Conservation (phyloP, 495 filamentous ascomycete species). For the Glonium stellatum region DNA sequence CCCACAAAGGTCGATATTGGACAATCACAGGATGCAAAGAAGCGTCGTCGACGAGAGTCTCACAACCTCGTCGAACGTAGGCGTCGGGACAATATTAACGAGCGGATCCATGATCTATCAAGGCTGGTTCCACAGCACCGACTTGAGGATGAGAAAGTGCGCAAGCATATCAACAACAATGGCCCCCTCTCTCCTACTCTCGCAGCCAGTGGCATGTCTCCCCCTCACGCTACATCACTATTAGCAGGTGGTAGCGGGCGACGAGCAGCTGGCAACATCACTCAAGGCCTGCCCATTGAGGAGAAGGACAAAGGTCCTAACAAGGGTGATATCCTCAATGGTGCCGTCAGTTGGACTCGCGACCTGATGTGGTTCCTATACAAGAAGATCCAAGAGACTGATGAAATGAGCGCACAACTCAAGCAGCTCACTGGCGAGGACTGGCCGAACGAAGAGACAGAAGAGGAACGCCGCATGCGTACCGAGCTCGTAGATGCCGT, state of each 20-base stretch:
- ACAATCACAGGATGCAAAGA: conserved; percentile 82
- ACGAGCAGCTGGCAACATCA: conserved; percentile 82
- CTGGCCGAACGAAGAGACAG: conserved; percentile 76
- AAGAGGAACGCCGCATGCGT: conserved; percentile 93
- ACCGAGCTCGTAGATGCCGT: conserved; percentile 82
- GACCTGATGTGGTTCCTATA: conserved; percentile 96
- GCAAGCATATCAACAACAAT: conserved; percentile 88
- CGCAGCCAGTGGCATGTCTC: conserved; percentile 52
- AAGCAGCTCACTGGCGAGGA: conserved; percentile 56
- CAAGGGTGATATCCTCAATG: conserved; percentile 97
- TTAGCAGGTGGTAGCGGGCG: conserved; percentile 78
- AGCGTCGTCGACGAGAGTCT: conserved; percentile 80
- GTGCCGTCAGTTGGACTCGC: conserved; percentile 90
- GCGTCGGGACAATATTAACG: conserved; percentile 95
- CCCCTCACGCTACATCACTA: conserved; percentile 77
- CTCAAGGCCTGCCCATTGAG: conserved; percentile 80
- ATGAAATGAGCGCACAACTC: conserved; percentile 70
- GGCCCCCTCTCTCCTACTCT: conserved; percentile 77
- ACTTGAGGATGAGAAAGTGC: conserved; percentile 92
- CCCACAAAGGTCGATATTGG: conserved; percentile 58
- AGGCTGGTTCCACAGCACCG: conserved; percentile 88
- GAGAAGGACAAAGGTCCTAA: conserved; percentile 99
- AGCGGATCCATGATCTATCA: conserved; percentile 92
- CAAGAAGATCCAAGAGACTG: conserved; percentile 78
- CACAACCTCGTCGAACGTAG: conserved; percentile 95